phyloP scores from a whole-genome alignment of 2,329 filamentous ascomycete species.

The Talaromyces funiculosus region DNA sequence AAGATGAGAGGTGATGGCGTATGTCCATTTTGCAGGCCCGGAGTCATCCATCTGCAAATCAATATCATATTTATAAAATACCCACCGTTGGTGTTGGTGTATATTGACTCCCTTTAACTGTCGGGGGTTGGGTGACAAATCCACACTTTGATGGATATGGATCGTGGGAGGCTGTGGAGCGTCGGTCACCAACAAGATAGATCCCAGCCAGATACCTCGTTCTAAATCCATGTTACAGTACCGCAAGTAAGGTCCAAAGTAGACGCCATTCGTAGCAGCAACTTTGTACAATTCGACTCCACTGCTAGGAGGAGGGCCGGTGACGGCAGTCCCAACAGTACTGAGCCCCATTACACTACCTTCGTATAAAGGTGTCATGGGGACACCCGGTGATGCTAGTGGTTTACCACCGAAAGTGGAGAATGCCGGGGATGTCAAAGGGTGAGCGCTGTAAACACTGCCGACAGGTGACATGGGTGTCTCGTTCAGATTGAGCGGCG shows the following conservation, averaged over 20 bases:
- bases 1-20: slow-evolving; percentile 92
- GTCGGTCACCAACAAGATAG: slow-evolving; percentile 88
- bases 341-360: slow-evolving; percentile 53
- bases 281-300: slow-evolving; percentile 94
- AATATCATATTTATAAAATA: slow-evolving; percentile 91
- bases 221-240: slow-evolving; percentile 98
- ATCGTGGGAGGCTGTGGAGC: slow-evolving; percentile 89
- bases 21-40: slow-evolving; percentile 82
- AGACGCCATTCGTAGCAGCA: slow-evolving; percentile 88
- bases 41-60: slow-evolving; percentile 82
- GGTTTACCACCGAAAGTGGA: slow-evolving; percentile 48
- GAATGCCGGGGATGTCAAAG: slow-evolving; percentile 63
- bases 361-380: slow-evolving; percentile 76
- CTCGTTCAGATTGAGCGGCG: slow-evolving; percentile 76
- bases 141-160: slow-evolving; percentile 83
- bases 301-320: slow-evolving; percentile 70
- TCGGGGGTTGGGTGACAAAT: slow-evolving; percentile 86
- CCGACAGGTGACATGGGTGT: slow-evolving; percentile 76
- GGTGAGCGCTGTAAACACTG: slow-evolving; percentile 66
- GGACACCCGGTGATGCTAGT: slow-evolving; percentile 73
- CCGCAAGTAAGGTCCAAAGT: slow-evolving; percentile 92
- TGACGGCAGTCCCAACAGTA: slow-evolving; percentile 47
- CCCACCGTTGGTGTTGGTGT: slow-evolving; percentile 85
- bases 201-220: slow-evolving; percentile 83
- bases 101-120: slow-evolving; percentile 80